These are phyloP conservation scores for Erysiphe neolycopersici DNA, from an alignment of 2,329 filamentous ascomycete species.

Conservation along the genomic window DNA sequence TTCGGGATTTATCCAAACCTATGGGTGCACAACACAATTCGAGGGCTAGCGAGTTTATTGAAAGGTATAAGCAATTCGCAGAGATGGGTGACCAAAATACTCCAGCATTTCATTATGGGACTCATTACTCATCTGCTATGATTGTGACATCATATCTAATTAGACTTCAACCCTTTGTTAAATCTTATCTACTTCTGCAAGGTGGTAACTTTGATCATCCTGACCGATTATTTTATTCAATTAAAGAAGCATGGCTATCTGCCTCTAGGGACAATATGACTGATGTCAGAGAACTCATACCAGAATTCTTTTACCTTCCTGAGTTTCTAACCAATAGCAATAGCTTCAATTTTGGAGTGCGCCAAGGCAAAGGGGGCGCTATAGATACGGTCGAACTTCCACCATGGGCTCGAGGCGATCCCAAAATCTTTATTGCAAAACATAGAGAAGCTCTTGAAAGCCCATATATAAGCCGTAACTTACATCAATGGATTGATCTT, in stretches of 20 bases:
- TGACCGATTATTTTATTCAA: conserved; percentile 81
- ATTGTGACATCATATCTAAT: conserved; percentile 94
- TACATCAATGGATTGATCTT: conserved; percentile 90
- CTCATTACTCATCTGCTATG: conserved; percentile 97
- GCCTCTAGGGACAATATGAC: conserved; percentile 75
- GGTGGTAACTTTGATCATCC: conserved; percentile 94
- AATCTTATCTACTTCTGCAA: conserved; percentile 80
- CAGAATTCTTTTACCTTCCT: conserved; percentile 90
- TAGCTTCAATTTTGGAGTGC: conserved; percentile 71
- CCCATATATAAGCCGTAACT: conserved; percentile 63
- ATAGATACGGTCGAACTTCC: conserved; percentile 79
- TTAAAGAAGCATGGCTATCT: conserved; percentile 74
- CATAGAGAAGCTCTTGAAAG: conserved; percentile 91
- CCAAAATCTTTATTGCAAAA: conserved; percentile 83
- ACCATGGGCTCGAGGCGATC: conserved; percentile 89
- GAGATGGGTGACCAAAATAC: conserved; percentile 59
- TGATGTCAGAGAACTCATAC: conserved; percentile 81
- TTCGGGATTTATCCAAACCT: conserved; percentile 77
- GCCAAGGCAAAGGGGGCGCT: conserved; percentile 51
- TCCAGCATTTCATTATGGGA: conserved; percentile 87
- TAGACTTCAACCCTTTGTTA: conserved; percentile 80
- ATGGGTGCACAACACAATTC: conserved; percentile 74
- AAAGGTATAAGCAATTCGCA: conserved; percentile 63
- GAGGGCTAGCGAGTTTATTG: conserved; percentile 53
- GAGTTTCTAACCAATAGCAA: conserved; percentile 92